A percentile compares a stretch with the other conserved stretches of the same genome.
These are phyloP conservation scores for Ricinus communis DNA, from an alignment of 345 rosid genomes.

Conservation along the genomic window DNA sequence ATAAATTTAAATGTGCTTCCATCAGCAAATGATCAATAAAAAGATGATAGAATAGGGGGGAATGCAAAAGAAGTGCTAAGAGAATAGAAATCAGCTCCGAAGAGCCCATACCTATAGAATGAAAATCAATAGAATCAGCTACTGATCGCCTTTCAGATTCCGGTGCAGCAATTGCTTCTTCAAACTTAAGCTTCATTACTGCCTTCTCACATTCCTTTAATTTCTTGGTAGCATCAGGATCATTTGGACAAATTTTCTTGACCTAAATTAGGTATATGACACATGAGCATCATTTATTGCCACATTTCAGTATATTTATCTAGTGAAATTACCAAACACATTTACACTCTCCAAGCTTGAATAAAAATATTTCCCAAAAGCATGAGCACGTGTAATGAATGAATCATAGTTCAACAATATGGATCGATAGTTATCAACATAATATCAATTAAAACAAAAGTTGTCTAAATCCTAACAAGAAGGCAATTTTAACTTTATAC, in stretches of 20 bases:
- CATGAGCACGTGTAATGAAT: neutral
- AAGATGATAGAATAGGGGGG: neutral
- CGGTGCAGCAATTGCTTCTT: constrained; percentile 90
- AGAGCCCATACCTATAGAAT: constrained; percentile 58
- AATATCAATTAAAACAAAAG: neutral
- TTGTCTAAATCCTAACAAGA: neutral
- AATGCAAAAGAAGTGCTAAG: neutral
- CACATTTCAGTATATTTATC: neutral
- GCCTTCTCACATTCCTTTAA: constrained; percentile 92
- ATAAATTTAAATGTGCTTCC: neutral
- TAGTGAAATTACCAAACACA: neutral
- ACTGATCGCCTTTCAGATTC: constrained; percentile 67
- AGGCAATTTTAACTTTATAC: neutral
- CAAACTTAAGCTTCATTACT: constrained; percentile 89
- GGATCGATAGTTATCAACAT: neutral
- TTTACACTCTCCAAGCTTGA: neutral
- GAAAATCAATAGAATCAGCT: constrained; percentile 86
- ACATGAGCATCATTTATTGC: neutral
- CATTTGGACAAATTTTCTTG: constrained; percentile 79
- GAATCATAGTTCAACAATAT: neutral
- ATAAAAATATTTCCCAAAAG: neutral
- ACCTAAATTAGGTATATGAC: constrained; percentile 47
- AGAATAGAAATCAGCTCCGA: neutral
- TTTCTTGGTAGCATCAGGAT: constrained; percentile 93
- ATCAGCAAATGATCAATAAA: neutral